Evolutionary conservation across 306 rosid genomes (phyloP), one percentile per base, ranked within the genome.

Genomic region (Fagus crenata): DNA sequence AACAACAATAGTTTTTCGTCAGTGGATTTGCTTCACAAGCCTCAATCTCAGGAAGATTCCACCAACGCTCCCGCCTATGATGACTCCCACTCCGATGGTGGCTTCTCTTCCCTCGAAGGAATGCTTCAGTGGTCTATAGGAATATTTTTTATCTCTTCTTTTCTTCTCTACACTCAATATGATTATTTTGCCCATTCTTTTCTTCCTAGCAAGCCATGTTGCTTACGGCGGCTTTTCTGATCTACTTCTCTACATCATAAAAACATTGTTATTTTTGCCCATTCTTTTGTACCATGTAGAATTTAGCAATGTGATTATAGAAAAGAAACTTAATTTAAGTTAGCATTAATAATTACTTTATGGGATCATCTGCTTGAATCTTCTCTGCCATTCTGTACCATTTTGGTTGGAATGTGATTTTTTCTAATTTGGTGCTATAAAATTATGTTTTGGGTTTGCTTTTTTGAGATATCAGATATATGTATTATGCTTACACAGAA

Each of bases 61-160:
- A 17, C 69, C 39, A 73, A 56, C 7, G 60, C 70, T 22, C 2
- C 37, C 9, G 73, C 15, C 33, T 31, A 68, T 2, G 84, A 74
- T 40, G 28, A 22, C 28, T 22, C 28, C 28, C 88, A 78, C 59
- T 80, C 84, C 11, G 92, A 92, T 53, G 98, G 97, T 58, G 97
- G 94, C 28, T 94, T 94, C 71, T 83, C 97, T 69, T 92, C 98
- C 5, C 88, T 94, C 53, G 98, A 94, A 46, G 78, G 94, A 69
- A 92, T 94, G 97, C 63, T 94, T 18, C 96, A 94, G 78, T 94
- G 98, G 98, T 94, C 98, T 33, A 86, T 94, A 69, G 89, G 96
- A 89, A 78, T 35, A 6, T 39, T 22, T 22, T 22, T 22, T 22
- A 22, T 12, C 13, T 7, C 36, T 33, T 1, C 3, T 31, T 17